Evolutionary conservation across 1,139 yeast genomes (phyloP), one percentile per base, ranked within the genome.

Genomic region (Trichomonascaceae sp.): DNA sequence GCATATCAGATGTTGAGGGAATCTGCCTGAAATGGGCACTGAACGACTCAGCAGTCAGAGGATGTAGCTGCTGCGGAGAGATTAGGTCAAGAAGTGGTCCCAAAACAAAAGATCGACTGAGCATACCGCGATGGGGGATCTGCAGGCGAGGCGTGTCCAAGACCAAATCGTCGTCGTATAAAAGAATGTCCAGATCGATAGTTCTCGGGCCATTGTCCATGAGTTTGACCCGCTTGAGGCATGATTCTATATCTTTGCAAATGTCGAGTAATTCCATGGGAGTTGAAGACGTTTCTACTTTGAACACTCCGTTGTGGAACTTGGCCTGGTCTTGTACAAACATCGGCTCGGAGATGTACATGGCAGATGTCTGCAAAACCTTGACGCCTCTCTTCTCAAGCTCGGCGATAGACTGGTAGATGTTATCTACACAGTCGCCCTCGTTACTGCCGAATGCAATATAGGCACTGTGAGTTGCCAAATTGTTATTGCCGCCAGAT

Each of bases 271-370:
- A 59, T 1, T 72, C 74, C 29, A 67, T 63, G 1, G 99, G 97
- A 0, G 67, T 44, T 30, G 75, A 56, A 4, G 53, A 54, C 0
- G 79, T 68, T 29, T 62, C 57, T n/a, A 81, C 64, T 45, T 76
- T 72, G 15, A 82, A 51, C 1, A 76, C 93, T 1, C 96, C 97
- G 52, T 89, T 92, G 46, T 76, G 63, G 52, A 89, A 92, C 48
- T 75, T 76, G 2, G 74, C 68, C 58, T 89, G 99, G 40, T 85
- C 82, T 31, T 68, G 59, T 43, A 67, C 74, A 53, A 85, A 92
- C 97, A 89, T 89, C 30, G 99, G 97, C 44, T 77, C 82, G 16
- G 95, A 81, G 40, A 79, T 74, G 55, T 82, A 89, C 39, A 89
- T 59, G 1, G 93, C 72, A 0, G 97, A 85, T 0, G 92, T 72